These are phyloP conservation scores for Venturia carpophila DNA, from an alignment of 2,329 filamentous ascomycete species.

Conservation along the genomic window DNA sequence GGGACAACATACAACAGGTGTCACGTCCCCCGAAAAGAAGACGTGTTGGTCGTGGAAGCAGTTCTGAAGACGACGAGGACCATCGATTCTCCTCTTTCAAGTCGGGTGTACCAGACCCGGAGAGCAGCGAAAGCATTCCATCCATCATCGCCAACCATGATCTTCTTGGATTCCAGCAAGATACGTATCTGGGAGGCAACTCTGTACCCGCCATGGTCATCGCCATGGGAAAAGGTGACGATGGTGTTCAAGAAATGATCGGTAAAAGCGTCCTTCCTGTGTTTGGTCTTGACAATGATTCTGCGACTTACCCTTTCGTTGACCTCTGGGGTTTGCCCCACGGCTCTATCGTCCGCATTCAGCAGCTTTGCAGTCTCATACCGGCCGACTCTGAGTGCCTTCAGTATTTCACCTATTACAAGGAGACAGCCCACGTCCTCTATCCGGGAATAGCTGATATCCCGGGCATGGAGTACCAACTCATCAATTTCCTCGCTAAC, in stretches of 20 bases:
- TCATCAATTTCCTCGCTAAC: slow-evolving; percentile 46
- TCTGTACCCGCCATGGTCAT: slow-evolving; percentile 56
- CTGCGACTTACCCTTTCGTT: slow-evolving; percentile 57
- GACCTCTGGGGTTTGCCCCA: slow-evolving; percentile 56
- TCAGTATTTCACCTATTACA: slow-evolving; percentile 40
- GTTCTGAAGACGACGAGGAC: slow-evolving; percentile 25
- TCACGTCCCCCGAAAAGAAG: slow-evolving; percentile 25
- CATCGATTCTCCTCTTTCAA: not conserved
- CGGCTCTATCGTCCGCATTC: slow-evolving; percentile 49
- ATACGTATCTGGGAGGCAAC: slow-evolving; percentile 53
- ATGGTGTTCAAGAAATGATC: slow-evolving; percentile 37
- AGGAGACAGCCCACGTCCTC: slow-evolving; percentile 52
- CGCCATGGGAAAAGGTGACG: slow-evolving; percentile 34
- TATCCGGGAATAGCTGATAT: slow-evolving; percentile 54
- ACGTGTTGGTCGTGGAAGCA: slow-evolving; percentile 28
- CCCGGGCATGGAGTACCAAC: slow-evolving; percentile 46
- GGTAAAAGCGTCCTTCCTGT: slow-evolving; percentile 56
- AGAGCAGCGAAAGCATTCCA: not conserved
- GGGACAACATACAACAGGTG: not conserved
- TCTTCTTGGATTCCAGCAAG: slow-evolving; percentile 44
- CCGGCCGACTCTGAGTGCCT: slow-evolving; percentile 52
- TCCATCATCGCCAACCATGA: slow-evolving; percentile 55
- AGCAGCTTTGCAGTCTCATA: slow-evolving; percentile 50
- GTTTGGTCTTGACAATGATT: slow-evolving; percentile 56
- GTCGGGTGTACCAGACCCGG: not conserved